phyloP scores from a whole-genome alignment of 345 rosid species.

The Moringa oleifera region DNA sequence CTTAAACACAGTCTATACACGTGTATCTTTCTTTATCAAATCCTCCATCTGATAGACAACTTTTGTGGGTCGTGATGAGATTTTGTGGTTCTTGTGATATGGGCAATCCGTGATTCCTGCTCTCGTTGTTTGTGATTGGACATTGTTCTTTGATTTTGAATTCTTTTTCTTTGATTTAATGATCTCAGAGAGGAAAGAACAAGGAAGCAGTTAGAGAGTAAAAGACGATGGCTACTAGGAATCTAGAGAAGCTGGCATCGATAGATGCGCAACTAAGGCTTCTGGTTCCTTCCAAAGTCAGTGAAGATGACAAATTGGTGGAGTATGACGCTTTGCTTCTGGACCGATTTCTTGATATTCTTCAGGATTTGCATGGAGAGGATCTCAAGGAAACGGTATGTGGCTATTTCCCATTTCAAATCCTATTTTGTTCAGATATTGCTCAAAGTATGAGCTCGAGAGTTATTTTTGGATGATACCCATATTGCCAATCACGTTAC shows the following conservation, averaged over 20 bases:
- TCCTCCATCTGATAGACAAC: background rate
- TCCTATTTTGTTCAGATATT: no score
- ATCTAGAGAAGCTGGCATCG: slow-evolving; percentile 84
- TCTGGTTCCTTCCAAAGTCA: slow-evolving; percentile 74
- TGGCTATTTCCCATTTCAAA: background rate
- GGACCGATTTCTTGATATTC: slow-evolving; percentile 95
- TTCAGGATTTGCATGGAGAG: slow-evolving; percentile 91
- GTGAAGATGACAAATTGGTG: slow-evolving; percentile 92
- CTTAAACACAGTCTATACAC: background rate
- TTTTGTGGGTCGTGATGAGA: slow-evolving; percentile 14
- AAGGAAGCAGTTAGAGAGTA: background rate
- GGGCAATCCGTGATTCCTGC: slow-evolving; percentile 2
- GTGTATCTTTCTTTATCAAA: background rate
- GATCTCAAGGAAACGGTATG: slow-evolving; percentile 89
- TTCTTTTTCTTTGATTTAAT: slow-evolving; percentile 5
- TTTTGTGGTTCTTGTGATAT: slow-evolving; percentile 1
- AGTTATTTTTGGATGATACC: no score
- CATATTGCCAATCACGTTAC: no score
- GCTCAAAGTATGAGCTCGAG: no score
- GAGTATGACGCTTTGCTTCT: slow-evolving; percentile 94
- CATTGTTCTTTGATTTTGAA: background rate
- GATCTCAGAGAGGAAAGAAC: slow-evolving; percentile 17
- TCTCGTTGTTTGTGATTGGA: background rate
- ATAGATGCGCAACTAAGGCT: slow-evolving; percentile 92
- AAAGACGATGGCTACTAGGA: slow-evolving; percentile 48